Evolutionary conservation across 2,329 filamentous ascomycete genomes (phyloP).

Genomic region (Aspergillus phoenicis): DNA sequence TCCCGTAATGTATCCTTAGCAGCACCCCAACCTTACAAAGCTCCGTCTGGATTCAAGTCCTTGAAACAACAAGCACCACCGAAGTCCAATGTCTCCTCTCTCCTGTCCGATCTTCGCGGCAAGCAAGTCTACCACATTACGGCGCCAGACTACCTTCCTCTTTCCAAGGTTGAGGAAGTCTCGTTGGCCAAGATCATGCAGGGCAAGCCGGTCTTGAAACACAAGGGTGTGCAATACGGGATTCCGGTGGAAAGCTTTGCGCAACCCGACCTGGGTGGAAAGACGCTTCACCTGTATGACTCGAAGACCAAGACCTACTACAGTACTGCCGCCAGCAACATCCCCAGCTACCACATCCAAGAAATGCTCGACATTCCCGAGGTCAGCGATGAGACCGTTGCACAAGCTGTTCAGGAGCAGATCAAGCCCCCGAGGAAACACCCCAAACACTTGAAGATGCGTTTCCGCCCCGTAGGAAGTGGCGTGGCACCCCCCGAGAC

Average conservation of each 20-base stretch:
- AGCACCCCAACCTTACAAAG: conserved; percentile 42
- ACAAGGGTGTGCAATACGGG: conserved; percentile 47
- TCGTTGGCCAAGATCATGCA: conserved; percentile 44
- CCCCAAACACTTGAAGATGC: conserved; percentile 48
- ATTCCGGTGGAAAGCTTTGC: conserved; percentile 38
- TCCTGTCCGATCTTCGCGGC: conserved; percentile 43
- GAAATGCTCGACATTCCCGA: conserved; percentile 40
- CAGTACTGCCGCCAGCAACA: conserved; percentile 26
- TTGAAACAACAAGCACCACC: conserved; percentile 36
- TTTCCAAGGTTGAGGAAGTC: conserved; percentile 49
- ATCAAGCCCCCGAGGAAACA: conserved; percentile 44
- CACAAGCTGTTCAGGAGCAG: conserved; percentile 30
- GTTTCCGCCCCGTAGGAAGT: conserved; percentile 48
- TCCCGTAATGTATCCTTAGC: conserved; percentile 24
- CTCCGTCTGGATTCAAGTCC: conserved; percentile 47
- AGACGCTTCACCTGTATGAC: conserved; percentile 42
- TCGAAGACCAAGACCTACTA: conserved; percentile 38
- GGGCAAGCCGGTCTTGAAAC: conserved; percentile 45
- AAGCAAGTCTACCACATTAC: conserved; percentile 55
- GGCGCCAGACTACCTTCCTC: conserved; percentile 47
- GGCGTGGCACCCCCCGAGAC: conserved; percentile 35
- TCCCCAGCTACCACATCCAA: conserved; percentile 41
- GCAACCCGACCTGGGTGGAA: conserved; percentile 31
- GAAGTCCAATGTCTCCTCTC: conserved; percentile 36
- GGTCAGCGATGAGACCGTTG: conserved; percentile 25